Percentiles rank a stretch among this genome's conserved stretches.
phyloP scores from a whole-genome alignment of 2,329 filamentous ascomycete species.

The Verticillium zaregamsianum region DNA sequence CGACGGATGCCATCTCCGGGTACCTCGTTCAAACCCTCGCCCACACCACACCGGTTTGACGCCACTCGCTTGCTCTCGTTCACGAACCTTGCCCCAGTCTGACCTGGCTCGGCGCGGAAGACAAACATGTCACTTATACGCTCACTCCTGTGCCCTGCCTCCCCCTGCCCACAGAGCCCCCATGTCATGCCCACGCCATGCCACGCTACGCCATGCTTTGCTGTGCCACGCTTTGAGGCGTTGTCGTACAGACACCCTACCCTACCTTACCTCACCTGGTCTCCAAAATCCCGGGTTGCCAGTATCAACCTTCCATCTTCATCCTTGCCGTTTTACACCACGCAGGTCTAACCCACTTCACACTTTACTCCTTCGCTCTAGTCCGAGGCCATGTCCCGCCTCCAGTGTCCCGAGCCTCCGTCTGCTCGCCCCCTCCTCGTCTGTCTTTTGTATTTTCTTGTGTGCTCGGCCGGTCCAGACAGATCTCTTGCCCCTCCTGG shows the following conservation, averaged over 20 bases:
- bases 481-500: slow-evolving; percentile 17
- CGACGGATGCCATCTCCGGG: background rate
- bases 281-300: background rate
- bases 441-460: background rate
- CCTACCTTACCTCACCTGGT: background rate
- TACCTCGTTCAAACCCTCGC: slow-evolving; percentile 1
- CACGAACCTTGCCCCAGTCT: background rate
- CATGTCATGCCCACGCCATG: background rate
- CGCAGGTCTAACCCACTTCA: background rate
- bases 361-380: slow-evolving; percentile 7
- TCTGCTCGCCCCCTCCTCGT: background rate
- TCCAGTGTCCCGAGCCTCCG: background rate
- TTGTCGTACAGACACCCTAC: background rate
- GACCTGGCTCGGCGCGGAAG: background rate
- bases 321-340: background rate
- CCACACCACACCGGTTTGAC: slow-evolving; percentile 3
- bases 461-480: slow-evolving; percentile 5
- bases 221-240: background rate
- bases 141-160: slow-evolving; percentile 2
- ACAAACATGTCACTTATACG: background rate
- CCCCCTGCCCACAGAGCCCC: slow-evolving; percentile 12
- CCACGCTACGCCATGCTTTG: background rate
- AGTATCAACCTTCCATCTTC: background rate
- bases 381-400: slow-evolving; percentile 8
- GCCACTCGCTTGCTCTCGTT: background rate